Evolutionary conservation across 768 basidiomycete genomes (phyloP).

Genomic region (Leccinellum rugosiceps): DNA sequence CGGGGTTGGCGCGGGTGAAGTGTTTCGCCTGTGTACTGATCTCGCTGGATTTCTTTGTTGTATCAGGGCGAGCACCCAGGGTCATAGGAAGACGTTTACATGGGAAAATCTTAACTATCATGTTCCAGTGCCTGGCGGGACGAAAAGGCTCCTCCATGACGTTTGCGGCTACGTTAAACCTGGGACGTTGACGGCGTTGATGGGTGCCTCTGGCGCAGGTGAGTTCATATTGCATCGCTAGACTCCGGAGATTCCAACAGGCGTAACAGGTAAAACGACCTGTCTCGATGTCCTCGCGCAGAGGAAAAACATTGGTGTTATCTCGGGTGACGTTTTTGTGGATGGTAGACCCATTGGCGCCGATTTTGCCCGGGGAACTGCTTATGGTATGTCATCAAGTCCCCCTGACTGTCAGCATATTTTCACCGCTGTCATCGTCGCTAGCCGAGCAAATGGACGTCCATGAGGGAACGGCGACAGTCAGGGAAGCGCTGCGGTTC

Average conservation of each 20-base stretch:
- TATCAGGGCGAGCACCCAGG: background rate
- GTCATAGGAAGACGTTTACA: slow-evolving; percentile 52
- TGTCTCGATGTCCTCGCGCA: slow-evolving; percentile 74
- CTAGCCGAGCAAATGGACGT: slow-evolving; percentile 81
- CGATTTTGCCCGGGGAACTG: slow-evolving; percentile 65
- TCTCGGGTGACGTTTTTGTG: slow-evolving; percentile 62
- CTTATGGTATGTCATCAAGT: slow-evolving; percentile 54
- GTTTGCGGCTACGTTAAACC: slow-evolving; percentile 81
- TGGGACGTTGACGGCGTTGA: slow-evolving; percentile 83
- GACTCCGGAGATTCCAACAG: background rate
- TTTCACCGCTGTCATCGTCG: slow-evolving; percentile 21
- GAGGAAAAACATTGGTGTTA: slow-evolving; percentile 66
- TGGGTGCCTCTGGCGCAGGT: slow-evolving; percentile 84
- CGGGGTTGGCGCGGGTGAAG: background rate
- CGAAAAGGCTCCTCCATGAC: slow-evolving; percentile 63
- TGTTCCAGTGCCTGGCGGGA: slow-evolving; percentile 64
- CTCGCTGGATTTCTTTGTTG: background rate
- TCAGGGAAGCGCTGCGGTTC: slow-evolving; percentile 82
- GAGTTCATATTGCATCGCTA: slow-evolving; percentile 23
- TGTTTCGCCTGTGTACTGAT: slow-evolving; percentile 1
- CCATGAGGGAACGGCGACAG: slow-evolving; percentile 78
- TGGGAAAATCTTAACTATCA: slow-evolving; percentile 80
- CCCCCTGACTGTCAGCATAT: slow-evolving; percentile 14
- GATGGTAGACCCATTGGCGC: slow-evolving; percentile 60
- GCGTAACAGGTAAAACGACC: slow-evolving; percentile 61